Evolutionary conservation across 331 rosid genomes (phyloP).

Genomic region (Phaseolus coccineus): DNA sequence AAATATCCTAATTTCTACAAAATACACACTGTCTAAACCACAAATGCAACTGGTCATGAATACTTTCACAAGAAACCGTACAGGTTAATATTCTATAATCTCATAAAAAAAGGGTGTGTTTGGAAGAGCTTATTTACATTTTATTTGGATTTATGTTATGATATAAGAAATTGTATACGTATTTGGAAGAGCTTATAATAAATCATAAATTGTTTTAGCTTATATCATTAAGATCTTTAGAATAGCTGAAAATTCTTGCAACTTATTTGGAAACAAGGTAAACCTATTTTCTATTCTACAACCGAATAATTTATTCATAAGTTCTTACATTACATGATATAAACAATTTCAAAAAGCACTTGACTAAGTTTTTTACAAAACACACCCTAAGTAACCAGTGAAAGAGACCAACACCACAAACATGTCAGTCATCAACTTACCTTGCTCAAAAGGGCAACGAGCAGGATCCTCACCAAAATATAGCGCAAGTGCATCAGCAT

Average conservation of each 20-base stretch:
- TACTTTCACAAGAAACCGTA: slow-evolving; percentile 23
- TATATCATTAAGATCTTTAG: background rate
- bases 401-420: slow-evolving; percentile 2
- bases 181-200: background rate
- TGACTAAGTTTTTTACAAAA: background rate
- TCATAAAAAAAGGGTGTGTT: background rate
- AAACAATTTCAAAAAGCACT: background rate
- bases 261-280: background rate
- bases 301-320: background rate
- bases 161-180: background rate
- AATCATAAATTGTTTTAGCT: background rate
- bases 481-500: slow-evolving; percentile 91
- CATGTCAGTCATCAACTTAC: slow-evolving; percentile 53
- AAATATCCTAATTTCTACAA: slow-evolving; percentile 30
- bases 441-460: slow-evolving; percentile 93
- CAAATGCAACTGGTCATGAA: slow-evolving; percentile 34
- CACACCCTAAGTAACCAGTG: background rate
- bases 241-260: background rate
- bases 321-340: background rate
- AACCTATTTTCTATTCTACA: background rate
- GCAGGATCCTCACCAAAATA: slow-evolving; percentile 98
- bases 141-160: slow-evolving; percentile 1
- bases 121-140: background rate
- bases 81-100: slow-evolving; percentile 8
- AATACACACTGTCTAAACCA: slow-evolving; percentile 22